Conservation (phyloP, 1,139 yeast genomes). For the Hansenula sp. region DNA sequence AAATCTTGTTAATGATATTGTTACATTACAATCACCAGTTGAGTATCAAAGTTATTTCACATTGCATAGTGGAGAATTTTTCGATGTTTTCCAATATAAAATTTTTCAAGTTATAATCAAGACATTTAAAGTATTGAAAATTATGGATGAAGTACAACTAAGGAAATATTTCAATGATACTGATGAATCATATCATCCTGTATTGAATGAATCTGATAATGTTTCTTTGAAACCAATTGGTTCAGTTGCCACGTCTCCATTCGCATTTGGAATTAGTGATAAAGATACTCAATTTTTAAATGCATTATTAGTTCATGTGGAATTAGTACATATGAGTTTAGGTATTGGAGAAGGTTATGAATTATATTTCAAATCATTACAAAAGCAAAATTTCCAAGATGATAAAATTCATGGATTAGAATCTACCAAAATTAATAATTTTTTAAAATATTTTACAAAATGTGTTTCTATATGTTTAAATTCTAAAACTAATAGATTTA, state of each 20-base stretch:
- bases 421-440: constrained; percentile 19
- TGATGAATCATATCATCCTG: constrained; percentile 12
- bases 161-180: constrained; percentile 9
- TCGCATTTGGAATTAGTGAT: constrained; percentile 19
- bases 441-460: constrained; percentile 20
- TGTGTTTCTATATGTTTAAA: constrained; percentile 23
- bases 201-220: constrained; percentile 6
- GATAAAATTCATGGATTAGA: constrained; percentile 13
- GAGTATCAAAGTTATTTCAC: constrained; percentile 14
- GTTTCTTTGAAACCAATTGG: constrained; percentile 21
- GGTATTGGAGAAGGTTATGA: constrained; percentile 24
- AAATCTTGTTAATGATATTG: constrained; percentile 8
- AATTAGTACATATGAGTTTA: constrained; percentile 14
- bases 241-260: constrained; percentile 17
- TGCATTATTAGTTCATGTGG: constrained; percentile 19
- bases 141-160: constrained; percentile 4
- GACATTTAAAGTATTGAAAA: constrained; percentile 8
- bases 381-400: constrained; percentile 10
- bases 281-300: constrained; percentile 14
- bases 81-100: constrained; percentile 12
- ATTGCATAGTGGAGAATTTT: constrained; percentile 12
- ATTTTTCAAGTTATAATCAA: constrained; percentile 10
- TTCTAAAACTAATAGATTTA: constrained; percentile 19
- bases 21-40: constrained; percentile 16
- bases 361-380: constrained; percentile 14